Base-by-base conservation (phyloP, 495 filamentous ascomycete genomes). In the Penicillium malachiteum region DNA sequence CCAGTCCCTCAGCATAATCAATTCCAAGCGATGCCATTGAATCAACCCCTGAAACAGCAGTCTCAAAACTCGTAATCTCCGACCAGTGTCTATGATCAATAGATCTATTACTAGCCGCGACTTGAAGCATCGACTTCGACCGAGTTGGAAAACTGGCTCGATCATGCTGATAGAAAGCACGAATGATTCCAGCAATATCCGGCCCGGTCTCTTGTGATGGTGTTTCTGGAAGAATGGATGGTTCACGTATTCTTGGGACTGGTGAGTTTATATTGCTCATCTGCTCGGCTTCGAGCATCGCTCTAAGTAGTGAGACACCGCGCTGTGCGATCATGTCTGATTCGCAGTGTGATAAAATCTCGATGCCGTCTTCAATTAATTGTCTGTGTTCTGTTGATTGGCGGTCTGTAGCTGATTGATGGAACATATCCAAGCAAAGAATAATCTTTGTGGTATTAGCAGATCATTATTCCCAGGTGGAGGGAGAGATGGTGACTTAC, bases 341-440 rank as follows among this genome's bases (percentile, higher is more conserved):
- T 33, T 63, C 59, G 33, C 65, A 67, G 16, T 48, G 43, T 2
- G 57, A 57, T 3, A 72, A 56, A 13, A 71, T 63, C 7, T 57
- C 63, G 21, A 72, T 62, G 1, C 64, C 71, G 26, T 72, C 70
- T 32, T 66, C 48, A 6, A 72, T 59, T 13, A 74, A 58, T 45
- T 62, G 63, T 37, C 65, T 66, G 46, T 78, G 61, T 38, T 76
- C 67, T 1, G 55, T 49, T 10, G 58, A 55, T 57, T 76, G 71
- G 7, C 53, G 58, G n/a, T 73, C 66, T 41, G 58, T 47, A 5
- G 50, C 58, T 9, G 64, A 53, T 10, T 68, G 65, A 55, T 76
- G 68, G 34, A 75, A 71, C 12, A 76, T 64, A 50, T 78, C 75
- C 11, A 78, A 57, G n/a, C 65, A 67, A 26, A 78, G 32, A 26